Base-by-base conservation (phyloP, 2,329 filamentous ascomycete species). In the Incumbomyces delicatus region DNA sequence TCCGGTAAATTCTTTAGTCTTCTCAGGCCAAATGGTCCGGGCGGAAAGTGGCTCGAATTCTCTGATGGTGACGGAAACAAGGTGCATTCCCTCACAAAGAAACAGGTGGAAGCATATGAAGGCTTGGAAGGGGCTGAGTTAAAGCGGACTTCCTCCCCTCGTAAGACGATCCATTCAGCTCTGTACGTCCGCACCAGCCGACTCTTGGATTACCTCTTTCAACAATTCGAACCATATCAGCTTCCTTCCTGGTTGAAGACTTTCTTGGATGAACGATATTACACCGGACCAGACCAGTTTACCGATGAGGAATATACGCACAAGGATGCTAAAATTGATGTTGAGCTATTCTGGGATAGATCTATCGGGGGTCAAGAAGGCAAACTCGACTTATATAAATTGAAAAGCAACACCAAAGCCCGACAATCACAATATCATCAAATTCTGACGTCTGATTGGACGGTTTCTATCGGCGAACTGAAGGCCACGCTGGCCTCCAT, bases 1-100 rank as follows among this genome's bases (percentile, higher is more conserved):
- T 80, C 76, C 4, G 72, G 72, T 40, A 69, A 74, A 32, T 81
- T 79, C 62, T 76, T 77, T 53, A 72, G 74, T n/a, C 72, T 80
- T 30, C 60, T 82, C 40, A 70, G 78, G 27, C 78, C 78, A 1
- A 68, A 69, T 37, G 77, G 77, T 2, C 71, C 72, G 5, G 71
- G 68, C 8, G 68, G 70, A 7, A 72, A 69, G 38, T 82, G 78
- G 78, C 73, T 81, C 46, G 71, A 69, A 30, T 81, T 80, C 52
- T 71, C 76, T 29, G 74, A 77, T 52, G 70, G 69, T 46, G 70
- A 72, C 27, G 72, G 74, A 29, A 75, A 76, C 47, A 69, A 70
- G 42, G 76, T 81, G 29, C 70, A 70, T 43, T 75, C 75, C 37
- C 60, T 80, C 48, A 80, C 77, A 0, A 68, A 68, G 32, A 75